Evolutionary conservation across 2,329 filamentous ascomycete genomes (phyloP).

Genomic region (Aspergillus udagawae): DNA sequence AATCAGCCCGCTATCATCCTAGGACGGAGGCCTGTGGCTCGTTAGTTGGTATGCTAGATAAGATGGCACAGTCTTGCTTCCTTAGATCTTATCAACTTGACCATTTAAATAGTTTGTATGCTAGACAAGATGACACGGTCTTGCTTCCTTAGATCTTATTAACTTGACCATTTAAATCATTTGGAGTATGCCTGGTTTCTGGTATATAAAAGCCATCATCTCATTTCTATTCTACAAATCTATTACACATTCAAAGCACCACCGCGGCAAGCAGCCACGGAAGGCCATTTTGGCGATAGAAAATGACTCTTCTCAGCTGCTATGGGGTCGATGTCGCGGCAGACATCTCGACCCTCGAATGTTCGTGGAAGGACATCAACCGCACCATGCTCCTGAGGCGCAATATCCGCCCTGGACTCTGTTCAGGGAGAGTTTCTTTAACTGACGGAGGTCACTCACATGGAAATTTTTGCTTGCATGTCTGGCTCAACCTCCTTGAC

Average conservation of each 20-base stretch:
- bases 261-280: not conserved
- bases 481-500: not conserved
- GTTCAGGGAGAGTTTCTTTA: not conserved
- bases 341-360: not conserved
- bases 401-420: not conserved
- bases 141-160: not conserved
- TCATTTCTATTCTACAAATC: not conserved
- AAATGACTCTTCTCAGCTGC: not conserved
- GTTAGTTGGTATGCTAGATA: not conserved
- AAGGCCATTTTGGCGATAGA: not conserved
- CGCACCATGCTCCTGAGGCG: not conserved
- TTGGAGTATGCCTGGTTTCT: not conserved
- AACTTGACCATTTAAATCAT: not conserved
- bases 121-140: not conserved
- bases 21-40: not conserved
- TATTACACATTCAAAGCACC: not conserved
- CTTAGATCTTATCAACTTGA: not conserved
- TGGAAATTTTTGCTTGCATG: not conserved
- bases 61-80: not conserved
- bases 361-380: not conserved
- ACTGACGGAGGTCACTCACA: not conserved
- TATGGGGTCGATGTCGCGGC: slow-evolving; percentile 5
- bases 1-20: slow-evolving; percentile 6
- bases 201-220: not conserved
- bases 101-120: not conserved